Conservation (phyloP, 805 yeast genomes). For the Saccharomyces eubayanus region DNA sequence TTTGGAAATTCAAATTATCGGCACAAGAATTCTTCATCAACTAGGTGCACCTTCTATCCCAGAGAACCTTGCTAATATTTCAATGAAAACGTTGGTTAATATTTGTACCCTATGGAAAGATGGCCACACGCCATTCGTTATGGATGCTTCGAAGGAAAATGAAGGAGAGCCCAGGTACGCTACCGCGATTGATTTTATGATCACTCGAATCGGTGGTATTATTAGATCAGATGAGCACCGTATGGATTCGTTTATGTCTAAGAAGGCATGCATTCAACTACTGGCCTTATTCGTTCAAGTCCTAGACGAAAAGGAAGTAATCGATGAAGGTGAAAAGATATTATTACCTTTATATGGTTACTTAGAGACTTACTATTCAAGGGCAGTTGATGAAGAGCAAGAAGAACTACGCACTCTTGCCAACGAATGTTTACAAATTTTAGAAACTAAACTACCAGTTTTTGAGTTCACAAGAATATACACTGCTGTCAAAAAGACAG, state of each 20-base stretch:
- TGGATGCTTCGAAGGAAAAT: constrained; percentile 22
- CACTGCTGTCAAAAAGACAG: constrained; percentile 52
- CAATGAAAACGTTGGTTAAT: constrained; percentile 56
- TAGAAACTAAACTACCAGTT: constrained; percentile 63
- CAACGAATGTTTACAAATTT: constrained; percentile 56
- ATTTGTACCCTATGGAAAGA: constrained; percentile 57
- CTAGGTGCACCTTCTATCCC: constrained; percentile 70
- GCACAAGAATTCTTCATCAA: constrained; percentile 64
- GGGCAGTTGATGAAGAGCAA: constrained; percentile 33
- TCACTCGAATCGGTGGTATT: constrained; percentile 52
- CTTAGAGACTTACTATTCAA: constrained; percentile 31
- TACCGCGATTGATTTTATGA: constrained; percentile 32
- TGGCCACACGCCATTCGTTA: constrained; percentile 33
- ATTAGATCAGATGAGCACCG: constrained; percentile 57
- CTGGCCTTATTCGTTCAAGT: constrained; percentile 56
- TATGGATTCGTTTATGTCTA: constrained; percentile 48
- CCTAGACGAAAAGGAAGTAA: constrained; percentile 36
- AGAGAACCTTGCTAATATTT: constrained; percentile 52
- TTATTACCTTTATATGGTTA: constrained; percentile 49
- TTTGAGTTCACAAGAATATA: constrained; percentile 56
- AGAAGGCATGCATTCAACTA: constrained; percentile 61
- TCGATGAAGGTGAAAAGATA: constrained; percentile 39
- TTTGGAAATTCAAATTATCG: constrained; percentile 56
- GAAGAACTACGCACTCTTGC: constrained; percentile 47
- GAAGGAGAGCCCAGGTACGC: constrained; percentile 18